Conservation (phyloP, 2,329 filamentous ascomycete genomes). For the Mycosphaerella sp. region DNA sequence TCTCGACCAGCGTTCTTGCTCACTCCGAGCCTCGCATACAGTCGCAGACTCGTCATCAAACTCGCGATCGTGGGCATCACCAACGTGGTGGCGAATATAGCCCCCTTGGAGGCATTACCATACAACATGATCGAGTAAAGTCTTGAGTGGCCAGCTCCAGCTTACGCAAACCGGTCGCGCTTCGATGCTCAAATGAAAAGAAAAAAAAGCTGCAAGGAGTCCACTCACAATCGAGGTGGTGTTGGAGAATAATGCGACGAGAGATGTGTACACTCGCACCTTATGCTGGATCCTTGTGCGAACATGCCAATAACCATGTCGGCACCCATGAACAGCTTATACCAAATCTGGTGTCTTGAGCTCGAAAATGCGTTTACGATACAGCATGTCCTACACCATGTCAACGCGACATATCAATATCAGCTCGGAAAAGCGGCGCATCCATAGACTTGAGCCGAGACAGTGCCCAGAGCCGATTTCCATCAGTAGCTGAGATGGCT, state of each 20-base stretch:
- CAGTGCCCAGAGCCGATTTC: no score
- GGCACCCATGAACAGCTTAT: neutral
- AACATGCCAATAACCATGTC: neutral
- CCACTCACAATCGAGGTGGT: neutral
- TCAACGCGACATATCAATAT: no score
- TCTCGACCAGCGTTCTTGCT: slow-evolving; percentile 11
- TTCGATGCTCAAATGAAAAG: neutral
- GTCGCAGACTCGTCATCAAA: slow-evolving; percentile 14
- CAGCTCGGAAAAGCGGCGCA: no score
- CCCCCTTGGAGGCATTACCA: neutral
- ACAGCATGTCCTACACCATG: no score
- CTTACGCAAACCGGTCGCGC: neutral
- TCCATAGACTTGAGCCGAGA: no score
- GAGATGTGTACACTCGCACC: neutral
- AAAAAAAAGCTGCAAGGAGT: neutral
- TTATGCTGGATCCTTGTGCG: neutral
- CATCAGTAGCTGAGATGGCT: no score
- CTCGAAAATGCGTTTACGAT: no score
- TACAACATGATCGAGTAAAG: neutral
- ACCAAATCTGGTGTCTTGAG: no score
- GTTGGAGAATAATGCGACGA: neutral
- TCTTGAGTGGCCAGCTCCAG: neutral
- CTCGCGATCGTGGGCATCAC: slow-evolving; percentile 21
- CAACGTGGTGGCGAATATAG: slow-evolving; percentile 20
- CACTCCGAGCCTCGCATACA: slow-evolving; percentile 13